Conservation (phyloP, 2,329 filamentous ascomycete genomes). For the Verticillium albo-atrum region DNA sequence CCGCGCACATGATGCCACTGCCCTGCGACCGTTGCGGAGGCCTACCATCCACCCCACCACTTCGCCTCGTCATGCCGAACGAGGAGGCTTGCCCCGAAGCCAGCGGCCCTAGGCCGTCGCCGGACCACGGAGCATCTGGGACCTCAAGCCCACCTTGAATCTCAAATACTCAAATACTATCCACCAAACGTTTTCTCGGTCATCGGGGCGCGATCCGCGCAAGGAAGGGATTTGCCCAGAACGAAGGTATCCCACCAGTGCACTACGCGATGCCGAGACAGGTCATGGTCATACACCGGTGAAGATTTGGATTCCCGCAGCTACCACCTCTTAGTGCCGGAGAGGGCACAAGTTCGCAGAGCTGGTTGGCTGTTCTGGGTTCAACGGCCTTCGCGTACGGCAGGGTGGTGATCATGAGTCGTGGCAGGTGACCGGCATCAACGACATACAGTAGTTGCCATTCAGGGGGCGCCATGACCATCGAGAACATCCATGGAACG, state of each 20-base stretch:
- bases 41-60: not conserved
- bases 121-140: not conserved
- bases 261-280: not conserved
- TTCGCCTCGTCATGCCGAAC: not conserved
- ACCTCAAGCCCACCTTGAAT: not conserved
- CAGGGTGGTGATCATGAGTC: not conserved
- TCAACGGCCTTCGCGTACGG: constrained; percentile 15
- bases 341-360: constrained; percentile 1
- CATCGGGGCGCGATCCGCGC: not conserved
- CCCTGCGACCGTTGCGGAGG: not conserved
- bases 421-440: not conserved
- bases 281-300: not conserved
- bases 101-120: not conserved
- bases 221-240: not conserved
- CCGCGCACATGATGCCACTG: not conserved
- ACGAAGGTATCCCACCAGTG: not conserved
- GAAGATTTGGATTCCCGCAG: not conserved
- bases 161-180: not conserved
- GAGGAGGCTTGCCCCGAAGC: not conserved
- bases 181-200: not conserved
- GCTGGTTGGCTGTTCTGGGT: constrained; percentile 15
- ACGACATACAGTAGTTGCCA: not conserved
- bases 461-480: not conserved
- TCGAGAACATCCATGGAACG: too few species aligned
- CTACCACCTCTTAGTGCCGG: not conserved